Evolutionary conservation across 2,329 filamentous ascomycete species (phyloP), one percentile per base, ranked within the genome.

Genomic region (Beauveria sp.): DNA sequence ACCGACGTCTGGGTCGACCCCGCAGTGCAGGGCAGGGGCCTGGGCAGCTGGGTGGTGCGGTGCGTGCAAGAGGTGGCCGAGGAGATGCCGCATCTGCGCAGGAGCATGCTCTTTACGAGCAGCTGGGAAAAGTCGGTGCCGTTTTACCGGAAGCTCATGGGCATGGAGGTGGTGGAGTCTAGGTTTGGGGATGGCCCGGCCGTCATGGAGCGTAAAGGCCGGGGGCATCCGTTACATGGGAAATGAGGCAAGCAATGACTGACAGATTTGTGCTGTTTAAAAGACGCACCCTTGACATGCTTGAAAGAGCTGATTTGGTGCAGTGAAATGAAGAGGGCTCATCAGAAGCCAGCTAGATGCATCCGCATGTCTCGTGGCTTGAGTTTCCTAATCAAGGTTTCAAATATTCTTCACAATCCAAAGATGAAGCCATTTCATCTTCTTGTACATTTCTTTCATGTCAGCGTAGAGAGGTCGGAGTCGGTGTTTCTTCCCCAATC

Each of bases 1-100:
- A 86, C 86, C 1, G 87, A 89, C 65, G 81, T 89, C 0, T 89
- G 85, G 70, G 73, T 89, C 3, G 69, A 81, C 1, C 75, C 79
- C 0, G 72, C 76, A 22, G 79, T 82, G 62, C 84, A 85, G 67
- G 78, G 80, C 0, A 73, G 77, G 7, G 86, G 87, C 0, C 73
- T 89, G 1, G 86, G 83, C 0, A 78, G 73, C 40, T 89, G 85
- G 84, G 70, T 89, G 63, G 77, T 88, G 62, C 67, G 73, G 1
- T 86, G 84, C 65, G 71, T 86, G 20, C 76, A 80, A 60, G 82
- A 87, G 64, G 68, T 79, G 0, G 63, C 82, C 9, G 72, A 75
- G 2, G 72, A 72, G 9, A 81, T 86, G 78, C 79, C 83, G 0
- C 67, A 80, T 62, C 70, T 90, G 63, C 73, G 87, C 57, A 72